Base-by-base conservation (phyloP, 1,139 yeast species). In the Yamadazyma friedrichii region DNA sequence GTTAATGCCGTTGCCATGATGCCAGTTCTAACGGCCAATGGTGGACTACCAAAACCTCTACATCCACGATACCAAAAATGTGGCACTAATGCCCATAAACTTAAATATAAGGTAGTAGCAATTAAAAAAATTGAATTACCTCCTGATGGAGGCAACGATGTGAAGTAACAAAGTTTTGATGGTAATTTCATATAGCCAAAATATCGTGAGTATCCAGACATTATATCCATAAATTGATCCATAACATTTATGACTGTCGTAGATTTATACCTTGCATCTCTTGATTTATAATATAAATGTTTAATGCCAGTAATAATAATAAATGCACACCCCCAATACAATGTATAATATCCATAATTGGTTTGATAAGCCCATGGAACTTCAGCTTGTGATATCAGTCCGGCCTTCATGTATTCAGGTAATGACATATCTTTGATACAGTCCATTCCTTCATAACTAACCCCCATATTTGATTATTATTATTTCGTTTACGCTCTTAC, bases 41-140 rank as follows among this genome's bases (percentile, higher is more conserved):
- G 86, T n/a, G 86, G 83, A 1, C 82, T 67, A 1, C 86, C 87
- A 57, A 80, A 80, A 0, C 78, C 79, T 5, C 59, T 39, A 54
- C 87, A 81, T 0, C 64, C 76, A 47, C 85, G 60, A 51, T 76
- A 76, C 74, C 78, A 80, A 41, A 68, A 67, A 43, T 74, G 80
- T 4, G 85, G 86, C 1, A 65, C 61, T 20, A 70, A 56, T 36
- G 74, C 59, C 52, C 70, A 74, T 40, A 78, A 69, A 10, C 71
- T 53, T 36, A 76, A 49, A 53, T 74, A 80, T n/a, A 77, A 45
- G 2, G 74, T 53, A 1, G 78, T 64, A 0, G 64, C 64, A 4
- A 58, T 42, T 33, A 78, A 53, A 33, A 75, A 56, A n/a, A 76
- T 41, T 1, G 70, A 48, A 6, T 75, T 62, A 0, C 84, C 84